Conservation (phyloP, 176 grass and related monocot species). For the Pontederia paniculata region DNA sequence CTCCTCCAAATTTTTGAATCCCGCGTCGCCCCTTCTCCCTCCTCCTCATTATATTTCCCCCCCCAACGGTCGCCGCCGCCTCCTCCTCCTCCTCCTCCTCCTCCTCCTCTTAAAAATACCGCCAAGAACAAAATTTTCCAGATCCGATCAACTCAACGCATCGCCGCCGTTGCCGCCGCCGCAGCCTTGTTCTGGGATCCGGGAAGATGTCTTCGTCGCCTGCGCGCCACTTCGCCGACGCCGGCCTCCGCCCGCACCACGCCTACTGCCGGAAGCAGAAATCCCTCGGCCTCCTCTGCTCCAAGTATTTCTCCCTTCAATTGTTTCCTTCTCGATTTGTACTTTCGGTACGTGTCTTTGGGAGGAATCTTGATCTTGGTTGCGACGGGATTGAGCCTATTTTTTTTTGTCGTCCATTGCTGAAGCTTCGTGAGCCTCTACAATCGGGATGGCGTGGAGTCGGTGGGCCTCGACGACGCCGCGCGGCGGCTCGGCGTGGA, state of each 20-base stretch:
- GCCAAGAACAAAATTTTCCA: no score
- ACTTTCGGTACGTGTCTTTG: no score
- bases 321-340: not conserved
- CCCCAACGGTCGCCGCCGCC: no score
- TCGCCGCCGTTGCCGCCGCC: no score
- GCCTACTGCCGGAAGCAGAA: conserved; percentile 95
- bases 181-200: no score
- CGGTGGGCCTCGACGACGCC: conserved; percentile 65
- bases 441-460: conserved; percentile 51
- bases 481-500: conserved; percentile 77
- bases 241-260: conserved; percentile 25
- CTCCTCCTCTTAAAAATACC: no score
- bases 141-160: no score
- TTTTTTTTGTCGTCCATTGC: not conserved
- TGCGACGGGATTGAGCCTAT: not conserved
- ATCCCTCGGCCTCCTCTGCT: conserved; percentile 75
- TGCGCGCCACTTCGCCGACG: not conserved
- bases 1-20: no score
- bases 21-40: no score
- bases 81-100: no score
- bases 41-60: no score
- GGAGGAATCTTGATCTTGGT: conserved; percentile 2
- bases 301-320: conserved; percentile 33
- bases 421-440: conserved; percentile 76
- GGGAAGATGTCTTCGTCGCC: conserved; percentile 5